Evolutionary conservation across 352 stramenopile genomes (phyloP).

Genomic region (Pythium aphanidermatum): DNA sequence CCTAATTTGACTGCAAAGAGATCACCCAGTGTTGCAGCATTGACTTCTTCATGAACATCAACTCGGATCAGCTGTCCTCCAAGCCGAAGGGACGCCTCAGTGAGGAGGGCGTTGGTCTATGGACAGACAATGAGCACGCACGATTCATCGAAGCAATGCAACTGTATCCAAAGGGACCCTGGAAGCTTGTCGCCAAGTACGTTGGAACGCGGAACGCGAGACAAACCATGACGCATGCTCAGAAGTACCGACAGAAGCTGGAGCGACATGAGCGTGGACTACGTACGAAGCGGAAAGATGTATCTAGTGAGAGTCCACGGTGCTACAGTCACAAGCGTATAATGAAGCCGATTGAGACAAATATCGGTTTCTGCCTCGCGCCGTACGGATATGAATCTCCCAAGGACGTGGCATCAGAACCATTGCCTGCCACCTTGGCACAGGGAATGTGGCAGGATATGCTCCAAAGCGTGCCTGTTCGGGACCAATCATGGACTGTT

Average conservation of each 20-base stretch:
- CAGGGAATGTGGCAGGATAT: no score
- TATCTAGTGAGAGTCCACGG: no score
- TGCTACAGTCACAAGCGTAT: no score
- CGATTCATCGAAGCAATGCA: conserved; percentile 31
- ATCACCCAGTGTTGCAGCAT: no score
- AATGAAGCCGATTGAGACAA: no score
- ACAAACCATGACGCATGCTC: conserved; percentile 26
- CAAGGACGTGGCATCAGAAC: no score
- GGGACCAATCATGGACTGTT: conserved; percentile 9
- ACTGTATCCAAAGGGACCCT: conserved; percentile 27
- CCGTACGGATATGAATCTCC: conserved; percentile 16
- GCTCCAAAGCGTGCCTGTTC: conserved; percentile 6
- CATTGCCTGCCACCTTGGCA: no score
- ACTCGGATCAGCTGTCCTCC: no score
- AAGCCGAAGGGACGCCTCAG: conserved; percentile 13
- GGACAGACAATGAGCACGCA: conserved; percentile 28
- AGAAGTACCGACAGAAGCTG: conserved; percentile 30
- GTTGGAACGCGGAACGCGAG: conserved; percentile 23
- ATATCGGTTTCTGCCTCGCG: no score
- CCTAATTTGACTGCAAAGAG: no score
- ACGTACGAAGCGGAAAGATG: conserved; percentile 14
- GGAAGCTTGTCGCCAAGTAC: conserved; percentile 30
- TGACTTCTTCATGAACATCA: no score
- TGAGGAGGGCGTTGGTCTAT: conserved; percentile 19
- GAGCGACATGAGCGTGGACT: conserved; percentile 25